Percentiles rank a stretch among this genome's conserved stretches.
Conservation (phyloP, 1,139 yeast species). For the Lodderomyces theae region DNA sequence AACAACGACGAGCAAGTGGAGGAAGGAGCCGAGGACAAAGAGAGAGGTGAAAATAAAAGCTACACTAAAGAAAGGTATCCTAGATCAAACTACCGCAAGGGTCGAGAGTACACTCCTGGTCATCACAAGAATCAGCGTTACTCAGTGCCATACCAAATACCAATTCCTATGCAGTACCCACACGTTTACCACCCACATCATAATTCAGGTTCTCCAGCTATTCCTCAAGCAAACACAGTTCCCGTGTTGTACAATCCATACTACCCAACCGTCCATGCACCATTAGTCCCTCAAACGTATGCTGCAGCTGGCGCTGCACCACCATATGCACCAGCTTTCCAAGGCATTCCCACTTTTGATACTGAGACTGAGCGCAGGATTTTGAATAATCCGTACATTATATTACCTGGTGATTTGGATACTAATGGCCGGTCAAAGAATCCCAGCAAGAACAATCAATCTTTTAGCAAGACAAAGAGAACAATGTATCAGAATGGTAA, state of each 20-base stretch:
- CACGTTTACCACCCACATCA: slow-evolving; percentile 12
- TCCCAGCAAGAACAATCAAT: neutral
- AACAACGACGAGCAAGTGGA: slow-evolving; percentile 4
- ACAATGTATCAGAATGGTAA: slow-evolving; percentile 2
- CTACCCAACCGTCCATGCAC: slow-evolving; percentile 7
- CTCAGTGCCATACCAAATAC: slow-evolving; percentile 5
- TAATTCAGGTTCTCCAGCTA: slow-evolving; percentile 7
- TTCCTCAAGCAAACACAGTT: slow-evolving; percentile 8
- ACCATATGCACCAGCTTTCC: slow-evolving; percentile 7
- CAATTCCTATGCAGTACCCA: slow-evolving; percentile 11
- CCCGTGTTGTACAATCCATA: slow-evolving; percentile 14
- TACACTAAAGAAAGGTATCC: neutral
- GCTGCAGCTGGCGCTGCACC: neutral
- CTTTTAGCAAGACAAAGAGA: neutral
- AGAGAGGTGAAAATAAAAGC: neutral
- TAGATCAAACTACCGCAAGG: neutral
- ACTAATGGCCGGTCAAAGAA: slow-evolving; percentile 1
- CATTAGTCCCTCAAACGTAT: slow-evolving; percentile 8
- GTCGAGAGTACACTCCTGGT: neutral
- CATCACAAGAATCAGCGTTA: neutral
- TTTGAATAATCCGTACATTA: slow-evolving; percentile 32
- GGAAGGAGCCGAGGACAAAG: slow-evolving; percentile 2
- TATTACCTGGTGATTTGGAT: slow-evolving; percentile 21
- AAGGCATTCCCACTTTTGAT: slow-evolving; percentile 19
- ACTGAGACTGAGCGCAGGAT: slow-evolving; percentile 30